Base-by-base conservation (phyloP, 1,284 basidiomycete species). In the Agaricales sp. region DNA sequence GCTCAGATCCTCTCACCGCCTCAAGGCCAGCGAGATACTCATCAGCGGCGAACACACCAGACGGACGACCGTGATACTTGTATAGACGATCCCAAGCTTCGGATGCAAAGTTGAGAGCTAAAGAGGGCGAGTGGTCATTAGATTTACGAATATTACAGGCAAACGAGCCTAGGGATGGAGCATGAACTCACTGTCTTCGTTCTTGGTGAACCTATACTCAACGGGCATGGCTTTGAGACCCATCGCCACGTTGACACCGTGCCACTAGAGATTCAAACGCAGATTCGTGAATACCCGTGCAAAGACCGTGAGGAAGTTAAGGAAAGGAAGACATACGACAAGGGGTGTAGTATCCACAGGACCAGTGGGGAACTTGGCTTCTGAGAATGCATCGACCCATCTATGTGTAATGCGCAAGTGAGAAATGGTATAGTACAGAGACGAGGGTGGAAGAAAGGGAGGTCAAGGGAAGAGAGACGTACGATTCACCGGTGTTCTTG, bases 11-110 rank as follows among this genome's bases (percentile, higher is more conserved):
- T 61, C 77, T 59, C 24, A 65, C 62, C 16, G 77, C 76, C 53
- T 73, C 73, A 4, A 74, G 60, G 13, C 77, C 75, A 19, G 78
- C 76, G 2, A 80, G 64, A 52, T 78, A 78, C 54, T 80, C 77
- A 49, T 80, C 77, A 3, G 78, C 77, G 23, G 72, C 74, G 53
- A 69, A 78, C 8, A 77, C 77, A 2, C 77, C 77, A 2, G 76
- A 77, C 0, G 77, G 77, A 1, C 76, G 68, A 8, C 78, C 77
- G 52, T 80, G 77, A 55, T 79, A 81, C 57, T 77, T 57, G 67
- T 78, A 79, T 14, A 79, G 58, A 48, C 77, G 55, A 54, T 80
- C 76, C 75, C 77, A 79, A 1, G 73, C 75, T 30, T 64, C 58
- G 57, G 75, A 77, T 18, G 73, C 72, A 13, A 63, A 61, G 50